Evolutionary conservation across 2,329 filamentous ascomycete species (phyloP).

Genomic region (Botryotinia narcissicola): DNA sequence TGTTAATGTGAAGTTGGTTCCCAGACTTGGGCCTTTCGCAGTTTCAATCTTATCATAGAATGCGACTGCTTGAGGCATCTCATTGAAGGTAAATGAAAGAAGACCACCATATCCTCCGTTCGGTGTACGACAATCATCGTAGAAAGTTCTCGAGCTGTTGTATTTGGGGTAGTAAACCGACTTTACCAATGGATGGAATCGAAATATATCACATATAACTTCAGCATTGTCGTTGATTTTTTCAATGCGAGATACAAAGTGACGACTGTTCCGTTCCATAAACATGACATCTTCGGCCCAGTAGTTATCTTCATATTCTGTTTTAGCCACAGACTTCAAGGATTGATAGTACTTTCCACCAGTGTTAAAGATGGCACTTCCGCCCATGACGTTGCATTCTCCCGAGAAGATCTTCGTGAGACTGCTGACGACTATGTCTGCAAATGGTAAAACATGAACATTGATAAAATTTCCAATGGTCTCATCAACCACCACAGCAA

Average conservation of each 20-base stretch:
- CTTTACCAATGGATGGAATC: slow-evolving; percentile 62
- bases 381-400: slow-evolving; percentile 98
- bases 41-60: slow-evolving; percentile 88
- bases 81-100: slow-evolving; percentile 77
- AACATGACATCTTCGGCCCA: slow-evolving; percentile 95
- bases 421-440: slow-evolving; percentile 90
- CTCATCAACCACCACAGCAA: slow-evolving; percentile 90
- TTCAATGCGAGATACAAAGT: slow-evolving; percentile 79
- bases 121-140: slow-evolving; percentile 73
- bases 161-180: slow-evolving; percentile 84
- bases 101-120: slow-evolving; percentile 86
- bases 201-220: slow-evolving; percentile 71
- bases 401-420: slow-evolving; percentile 97
- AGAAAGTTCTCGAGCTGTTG: slow-evolving; percentile 65
- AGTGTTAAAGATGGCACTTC: slow-evolving; percentile 64
- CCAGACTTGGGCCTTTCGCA: slow-evolving; percentile 89
- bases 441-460: slow-evolving; percentile 83
- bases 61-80: slow-evolving; percentile 65
- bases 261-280: slow-evolving; percentile 92
- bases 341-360: slow-evolving; percentile 65
- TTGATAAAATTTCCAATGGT: slow-evolving; percentile 97
- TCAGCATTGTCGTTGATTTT: slow-evolving; percentile 85
- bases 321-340: slow-evolving; percentile 64
- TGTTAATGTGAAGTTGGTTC: slow-evolving; percentile 92
- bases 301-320: slow-evolving; percentile 81